Evolutionary conservation across 495 filamentous ascomycete genomes (phyloP), one percentile per base, ranked within the genome.

Genomic region (Lophiostoma macrostomum): DNA sequence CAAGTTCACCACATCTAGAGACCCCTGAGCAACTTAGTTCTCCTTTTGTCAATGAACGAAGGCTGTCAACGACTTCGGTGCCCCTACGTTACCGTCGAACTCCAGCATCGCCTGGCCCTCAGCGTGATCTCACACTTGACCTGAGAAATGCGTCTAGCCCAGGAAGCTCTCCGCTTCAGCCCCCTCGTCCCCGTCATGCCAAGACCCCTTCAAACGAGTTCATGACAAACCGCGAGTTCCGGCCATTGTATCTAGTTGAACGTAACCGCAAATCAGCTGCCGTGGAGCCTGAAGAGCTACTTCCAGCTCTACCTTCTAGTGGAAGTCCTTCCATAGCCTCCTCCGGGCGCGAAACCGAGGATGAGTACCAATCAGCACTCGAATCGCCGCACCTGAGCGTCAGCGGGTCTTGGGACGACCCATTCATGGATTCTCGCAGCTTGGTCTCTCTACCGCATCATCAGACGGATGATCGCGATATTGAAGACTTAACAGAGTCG

Each of bases 211-310:
- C 69, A 4, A 58, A 48, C 6, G 69, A 71, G 53, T 67, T 67
- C 59, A 60, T 50, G 34, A 34, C 25, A 13, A 55, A 54, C 6
- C 50, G 60, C 11, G 69, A 69, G 23, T 65, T 67, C 44, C 50
- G 69, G 19, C 72, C 72, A 5, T 37, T 74, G 18, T 73, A 72
- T 50, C 65, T 74, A 13, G 58, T 73, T 8, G 72, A 74, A 44
- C 58, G 65, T 10, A 72, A 72, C 41, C 64, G 67, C 7, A 67
- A 70, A 28, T 50, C 62, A 2, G 57, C 53, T n/a, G n/a, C n/a
- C n/a, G n/a, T n/a, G 13, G 69, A 73, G 24, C 51, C 65, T 16
- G 69, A 72, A 36, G 70, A 73, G 30, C 34, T 50, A 7, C 39
- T 55, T 14, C 56, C 56, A 6, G 47, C 55, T n/a, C 41, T 58